phyloP scores from a whole-genome alignment of 2,329 filamentous ascomycete genomes.

The Ceratocystis smalleyi region DNA sequence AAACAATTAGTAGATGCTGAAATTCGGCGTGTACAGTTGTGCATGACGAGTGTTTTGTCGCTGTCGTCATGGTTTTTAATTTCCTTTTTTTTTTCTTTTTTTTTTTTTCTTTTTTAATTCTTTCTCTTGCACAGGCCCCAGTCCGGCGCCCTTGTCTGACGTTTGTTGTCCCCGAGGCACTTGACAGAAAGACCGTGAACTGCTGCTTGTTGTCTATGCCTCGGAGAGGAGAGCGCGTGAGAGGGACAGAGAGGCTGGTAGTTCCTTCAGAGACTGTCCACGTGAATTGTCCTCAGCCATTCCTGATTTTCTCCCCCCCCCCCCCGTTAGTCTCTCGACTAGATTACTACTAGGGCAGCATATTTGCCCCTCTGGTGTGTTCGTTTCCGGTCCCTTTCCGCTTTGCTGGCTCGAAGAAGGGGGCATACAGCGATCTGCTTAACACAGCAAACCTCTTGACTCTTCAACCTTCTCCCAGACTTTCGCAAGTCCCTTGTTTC shows the following conservation, averaged over 20 bases:
- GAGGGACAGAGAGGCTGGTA: background rate
- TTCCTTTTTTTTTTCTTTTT: background rate
- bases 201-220: background rate
- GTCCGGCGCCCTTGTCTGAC: constrained; percentile 1
- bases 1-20: background rate
- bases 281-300: too few relatives aligned
- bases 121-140: background rate
- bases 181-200: constrained; percentile 5
- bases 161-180: background rate
- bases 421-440: background rate
- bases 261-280: too few relatives aligned
- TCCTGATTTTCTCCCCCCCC: background rate
- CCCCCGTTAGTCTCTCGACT: background rate
- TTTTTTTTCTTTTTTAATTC: background rate
- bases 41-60: background rate
- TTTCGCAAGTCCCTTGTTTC: constrained; percentile 1
- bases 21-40: background rate
- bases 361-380: background rate
- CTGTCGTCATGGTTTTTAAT: background rate
- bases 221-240: background rate
- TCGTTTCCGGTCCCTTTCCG: background rate
- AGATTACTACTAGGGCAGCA: background rate
- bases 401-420: background rate
- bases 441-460: background rate
- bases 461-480: background rate